Evolutionary conservation across 768 basidiomycete species (phyloP).

Genomic region (Serpula lacrymans): DNA sequence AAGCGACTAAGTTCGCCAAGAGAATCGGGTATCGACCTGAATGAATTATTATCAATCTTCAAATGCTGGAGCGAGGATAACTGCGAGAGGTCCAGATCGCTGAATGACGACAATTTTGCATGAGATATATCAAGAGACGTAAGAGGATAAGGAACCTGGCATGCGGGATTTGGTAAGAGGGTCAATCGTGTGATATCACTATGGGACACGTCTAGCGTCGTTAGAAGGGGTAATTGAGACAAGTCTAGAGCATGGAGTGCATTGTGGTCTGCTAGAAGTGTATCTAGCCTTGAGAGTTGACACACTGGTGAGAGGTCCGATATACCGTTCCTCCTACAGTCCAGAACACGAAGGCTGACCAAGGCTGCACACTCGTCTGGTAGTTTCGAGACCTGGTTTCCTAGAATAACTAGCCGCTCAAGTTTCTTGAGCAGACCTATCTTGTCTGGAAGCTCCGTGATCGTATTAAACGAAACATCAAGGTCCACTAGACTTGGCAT

Average conservation of each 20-base stretch:
- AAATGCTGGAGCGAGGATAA: slow-evolving; percentile 69
- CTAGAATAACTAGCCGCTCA: slow-evolving; percentile 76
- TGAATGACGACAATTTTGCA: slow-evolving; percentile 82
- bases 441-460: slow-evolving; percentile 75
- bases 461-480: slow-evolving; percentile 92
- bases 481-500: slow-evolving; percentile 76
- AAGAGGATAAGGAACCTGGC: slow-evolving; percentile 49
- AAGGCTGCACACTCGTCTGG: slow-evolving; percentile 60
- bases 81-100: slow-evolving; percentile 68
- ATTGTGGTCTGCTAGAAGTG: slow-evolving; percentile 80
- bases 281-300: slow-evolving; percentile 64
- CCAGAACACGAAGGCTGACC: slow-evolving; percentile 61
- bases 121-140: slow-evolving; percentile 83
- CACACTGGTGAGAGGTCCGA: slow-evolving; percentile 68
- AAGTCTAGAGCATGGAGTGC: slow-evolving; percentile 77
- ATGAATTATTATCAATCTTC: slow-evolving; percentile 81
- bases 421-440: slow-evolving; percentile 69
- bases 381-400: slow-evolving; percentile 74
- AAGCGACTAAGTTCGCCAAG: slow-evolving; percentile 73
- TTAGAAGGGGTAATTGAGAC: slow-evolving; percentile 62
- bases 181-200: slow-evolving; percentile 87
- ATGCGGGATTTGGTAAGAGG: slow-evolving; percentile 49
- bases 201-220: slow-evolving; percentile 67
- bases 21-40: slow-evolving; percentile 80
- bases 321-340: slow-evolving; percentile 84